phyloP scores from a whole-genome alignment of 2,329 filamentous ascomycete species.

The Mollisia scopiformis region DNA sequence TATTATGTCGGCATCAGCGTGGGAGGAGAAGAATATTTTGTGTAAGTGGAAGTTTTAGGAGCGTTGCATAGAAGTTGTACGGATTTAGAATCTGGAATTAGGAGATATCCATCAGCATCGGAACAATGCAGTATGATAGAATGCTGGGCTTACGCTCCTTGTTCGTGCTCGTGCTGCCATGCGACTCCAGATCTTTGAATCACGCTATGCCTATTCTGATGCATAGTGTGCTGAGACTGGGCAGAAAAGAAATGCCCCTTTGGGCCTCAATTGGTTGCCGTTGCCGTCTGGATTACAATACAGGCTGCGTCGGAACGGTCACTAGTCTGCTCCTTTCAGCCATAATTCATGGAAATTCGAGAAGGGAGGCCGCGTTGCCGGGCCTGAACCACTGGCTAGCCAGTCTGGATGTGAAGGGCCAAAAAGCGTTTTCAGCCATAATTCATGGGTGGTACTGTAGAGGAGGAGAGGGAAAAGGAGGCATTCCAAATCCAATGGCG shows the following conservation, averaged over 20 bases:
- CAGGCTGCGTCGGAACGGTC: neutral
- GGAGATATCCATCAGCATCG: neutral
- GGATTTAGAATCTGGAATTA: neutral
- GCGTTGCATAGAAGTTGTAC: neutral
- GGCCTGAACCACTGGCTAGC: neutral
- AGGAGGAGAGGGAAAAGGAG: neutral
- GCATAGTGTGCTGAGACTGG: neutral
- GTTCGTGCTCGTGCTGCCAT: neutral
- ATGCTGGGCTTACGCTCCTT: neutral
- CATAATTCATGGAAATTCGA: neutral
- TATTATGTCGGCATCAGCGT: neutral
- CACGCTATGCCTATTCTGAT: slow-evolving; percentile 1
- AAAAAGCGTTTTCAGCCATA: neutral
- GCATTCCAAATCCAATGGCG: neutral
- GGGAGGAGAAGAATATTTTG: neutral
- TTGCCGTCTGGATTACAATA: neutral
- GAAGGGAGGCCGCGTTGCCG: neutral
- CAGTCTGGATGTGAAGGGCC: neutral
- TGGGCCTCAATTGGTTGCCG: neutral
- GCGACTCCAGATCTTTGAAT: neutral
- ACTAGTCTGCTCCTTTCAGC: neutral
- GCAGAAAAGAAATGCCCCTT: neutral
- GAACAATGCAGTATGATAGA: neutral
- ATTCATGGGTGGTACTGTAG: neutral
- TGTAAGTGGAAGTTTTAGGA: neutral